These are phyloP conservation scores for Trichoderma atroviride DNA, from an alignment of 2,329 filamentous ascomycete genomes.

Conservation along the genomic window DNA sequence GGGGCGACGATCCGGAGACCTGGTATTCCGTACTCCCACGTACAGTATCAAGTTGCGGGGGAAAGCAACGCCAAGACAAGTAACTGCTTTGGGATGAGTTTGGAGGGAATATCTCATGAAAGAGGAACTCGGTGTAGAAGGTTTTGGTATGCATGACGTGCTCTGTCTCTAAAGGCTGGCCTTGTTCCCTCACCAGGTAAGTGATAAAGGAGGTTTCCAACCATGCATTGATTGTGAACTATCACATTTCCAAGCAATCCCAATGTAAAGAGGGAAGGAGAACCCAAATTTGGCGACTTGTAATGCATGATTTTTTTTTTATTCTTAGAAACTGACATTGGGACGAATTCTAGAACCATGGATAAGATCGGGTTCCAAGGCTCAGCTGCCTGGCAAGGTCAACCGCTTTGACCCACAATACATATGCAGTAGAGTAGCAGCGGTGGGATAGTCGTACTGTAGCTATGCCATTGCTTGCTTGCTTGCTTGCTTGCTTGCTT, in stretches of 20 bases:
- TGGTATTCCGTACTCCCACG: background rate
- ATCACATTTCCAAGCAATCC: background rate
- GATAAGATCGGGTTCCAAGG: constrained; percentile 15
- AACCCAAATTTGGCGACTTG: background rate
- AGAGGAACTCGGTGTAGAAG: background rate
- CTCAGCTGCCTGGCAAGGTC: background rate
- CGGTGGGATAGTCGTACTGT: background rate
- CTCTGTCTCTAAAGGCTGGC: constrained; percentile 1
- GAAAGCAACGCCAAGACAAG: constrained; percentile 1
- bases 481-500: background rate
- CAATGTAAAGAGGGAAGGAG: background rate
- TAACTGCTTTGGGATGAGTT: background rate
- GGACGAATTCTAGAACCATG: background rate
- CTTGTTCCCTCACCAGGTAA: background rate
- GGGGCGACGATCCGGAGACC: constrained; percentile 11
- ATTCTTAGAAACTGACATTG: background rate
- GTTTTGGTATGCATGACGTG: constrained; percentile 17
- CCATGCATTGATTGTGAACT: constrained; percentile 5
- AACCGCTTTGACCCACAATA: constrained; percentile 11
- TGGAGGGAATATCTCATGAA: background rate
- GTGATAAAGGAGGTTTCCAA: background rate
- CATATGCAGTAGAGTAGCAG: constrained; percentile 4
- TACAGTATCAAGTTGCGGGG: constrained; percentile 2
- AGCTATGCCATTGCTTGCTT: background rate
- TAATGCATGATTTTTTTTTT: background rate